Base-by-base conservation (phyloP, 2,329 filamentous ascomycete genomes). In the Diaporthe citrichinensis region DNA sequence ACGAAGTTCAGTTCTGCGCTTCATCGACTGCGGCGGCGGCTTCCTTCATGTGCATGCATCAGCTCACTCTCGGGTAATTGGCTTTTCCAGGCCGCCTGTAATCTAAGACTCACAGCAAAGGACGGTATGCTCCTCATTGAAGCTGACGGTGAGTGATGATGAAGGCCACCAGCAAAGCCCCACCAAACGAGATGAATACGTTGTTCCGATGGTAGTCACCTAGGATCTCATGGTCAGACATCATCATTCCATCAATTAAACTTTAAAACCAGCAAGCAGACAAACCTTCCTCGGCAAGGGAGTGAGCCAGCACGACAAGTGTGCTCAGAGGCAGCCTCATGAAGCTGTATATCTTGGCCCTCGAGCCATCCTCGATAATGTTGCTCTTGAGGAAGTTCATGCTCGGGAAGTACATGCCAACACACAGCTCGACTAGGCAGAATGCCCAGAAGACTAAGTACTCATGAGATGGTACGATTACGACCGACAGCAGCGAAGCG, bases 331-430 rank as follows among this genome's bases (percentile, higher is more conserved):
- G 90, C 28, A 91, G 83, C 41, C 91, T 86, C 79, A 92, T 83
- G 71, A 91, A 83, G 23, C 88, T 88, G 80, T 92, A 92, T 23
- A 92, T 85, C 58, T 86, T 87, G 4, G 87, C 89, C 58, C 90
- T 84, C 34, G 86, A 84, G 2, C 85, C 85, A 79, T 92, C 90
- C 2, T 89, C 86, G n/a, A 91, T 84, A 3, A 88, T 80, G 57
- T 86, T 83, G 46, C 88, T 87, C 81, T 91, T 92, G 72, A 91
- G 79, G 67, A 87, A 87, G 1, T 86, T 88, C 80, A 91, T 89
- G 74, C 85, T 87, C 0, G 90, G 90, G 78, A 86, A 91, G 79
- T 92, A 92, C 49, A 89, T 83, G 7, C 90, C 90, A 31, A 91
- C 87, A 79, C 89, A 90, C 15, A 84, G 83, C 79, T 92, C 90